Base-by-base conservation (phyloP, 805 yeast species). In the Saccharomycopsis fermentans region DNA sequence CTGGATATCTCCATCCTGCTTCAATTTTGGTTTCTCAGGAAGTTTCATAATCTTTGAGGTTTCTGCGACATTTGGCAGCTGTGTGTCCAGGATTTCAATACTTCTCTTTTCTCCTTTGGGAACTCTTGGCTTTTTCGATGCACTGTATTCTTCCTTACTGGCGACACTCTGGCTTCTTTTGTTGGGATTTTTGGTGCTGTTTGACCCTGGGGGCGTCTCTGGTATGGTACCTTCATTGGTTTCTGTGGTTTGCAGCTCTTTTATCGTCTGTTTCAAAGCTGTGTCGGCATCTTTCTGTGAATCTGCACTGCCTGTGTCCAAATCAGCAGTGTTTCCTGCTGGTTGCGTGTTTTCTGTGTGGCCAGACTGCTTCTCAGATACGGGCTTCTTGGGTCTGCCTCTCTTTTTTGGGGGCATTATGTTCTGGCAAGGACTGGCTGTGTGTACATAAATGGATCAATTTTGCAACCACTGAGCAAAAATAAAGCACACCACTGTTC, bases 1-100 rank as follows among this genome's bases (percentile, higher is more conserved):
- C 51, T 56, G 61, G 12, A 55, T 29, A 32, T 21, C 59, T 12
- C 43, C 35, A 39, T 26, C 29, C 24, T 26, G 50, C 27, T 56
- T 56, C 21, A n/a, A 34, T 29, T 39, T 56, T 29, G 47, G 47
- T 16, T 19, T 55, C 34, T 48, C 37, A 17, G 39, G 39, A 19
- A 16, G 36, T n/a, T 35, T 24, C 32, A 17, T 21, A 26, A 26
- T 17, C 16, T 53, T 35, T 17, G 53, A 16, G 5, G 5, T 32
- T 16, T 8, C 29, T 26, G 11, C 16, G 4, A 12, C 34, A 19
- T 27, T n/a, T 26, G 40, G 40, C 21, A 17, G 32, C 27, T 27
- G 32, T 17, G 2, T 12, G n/a, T 32, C 55, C 6, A 16, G 26
- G 36, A 12, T n/a, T 4, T 19, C 29, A 19, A 21, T 29, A 14